A percentile compares a stretch with the other conserved stretches of the same genome.
Evolutionary conservation across 805 yeast species (phyloP).

Genomic region (Hanseniaspora pseudoguilliermondii): DNA sequence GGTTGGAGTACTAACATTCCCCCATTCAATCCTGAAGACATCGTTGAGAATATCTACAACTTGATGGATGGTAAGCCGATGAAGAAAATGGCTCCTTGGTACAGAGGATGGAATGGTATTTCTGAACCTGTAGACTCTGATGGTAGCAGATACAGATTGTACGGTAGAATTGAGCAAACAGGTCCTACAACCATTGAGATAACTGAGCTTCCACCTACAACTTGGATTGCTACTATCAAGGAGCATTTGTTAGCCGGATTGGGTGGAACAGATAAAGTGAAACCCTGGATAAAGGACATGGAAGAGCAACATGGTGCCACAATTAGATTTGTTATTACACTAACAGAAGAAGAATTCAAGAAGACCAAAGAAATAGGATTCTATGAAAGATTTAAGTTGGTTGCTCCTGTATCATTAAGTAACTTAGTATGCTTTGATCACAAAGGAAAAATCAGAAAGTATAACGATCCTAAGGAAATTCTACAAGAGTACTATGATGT

Average conservation of each 20-base stretch:
- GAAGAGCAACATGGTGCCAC: constrained; percentile 83
- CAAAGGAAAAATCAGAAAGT: constrained; percentile 72
- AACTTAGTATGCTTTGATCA: constrained; percentile 97
- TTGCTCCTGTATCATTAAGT: constrained; percentile 51
- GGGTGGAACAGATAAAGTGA: constrained; percentile 57
- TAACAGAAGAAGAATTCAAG: constrained; percentile 70
- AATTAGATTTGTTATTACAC: constrained; percentile 63
- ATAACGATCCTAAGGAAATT: constrained; percentile 63
- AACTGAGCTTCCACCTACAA: constrained; percentile 80
- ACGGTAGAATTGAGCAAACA: constrained; percentile 68
- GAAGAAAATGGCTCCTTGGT: constrained; percentile 82
- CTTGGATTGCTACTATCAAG: constrained; percentile 87
- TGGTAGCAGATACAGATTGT: constrained; percentile 58
- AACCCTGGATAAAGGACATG: constrained; percentile 86
- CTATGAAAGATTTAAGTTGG: constrained; percentile 70
- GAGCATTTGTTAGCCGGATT: constrained; percentile 67
- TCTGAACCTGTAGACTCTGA: constrained; percentile 48
- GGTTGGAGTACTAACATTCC: constrained; percentile 97
- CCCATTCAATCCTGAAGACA: constrained; percentile 72
- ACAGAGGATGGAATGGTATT: constrained; percentile 84
- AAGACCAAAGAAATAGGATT: constrained; percentile 65
- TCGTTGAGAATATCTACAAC: constrained; percentile 59
- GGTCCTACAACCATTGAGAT: constrained; percentile 75
- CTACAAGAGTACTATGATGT: constrained; percentile 74
- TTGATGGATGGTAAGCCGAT: constrained; percentile 62